Percentiles rank a stretch among this genome's conserved stretches.
Evolutionary conservation across 352 stramenopile species (phyloP).

Genomic region (Globisporangium acanthophoron): DNA sequence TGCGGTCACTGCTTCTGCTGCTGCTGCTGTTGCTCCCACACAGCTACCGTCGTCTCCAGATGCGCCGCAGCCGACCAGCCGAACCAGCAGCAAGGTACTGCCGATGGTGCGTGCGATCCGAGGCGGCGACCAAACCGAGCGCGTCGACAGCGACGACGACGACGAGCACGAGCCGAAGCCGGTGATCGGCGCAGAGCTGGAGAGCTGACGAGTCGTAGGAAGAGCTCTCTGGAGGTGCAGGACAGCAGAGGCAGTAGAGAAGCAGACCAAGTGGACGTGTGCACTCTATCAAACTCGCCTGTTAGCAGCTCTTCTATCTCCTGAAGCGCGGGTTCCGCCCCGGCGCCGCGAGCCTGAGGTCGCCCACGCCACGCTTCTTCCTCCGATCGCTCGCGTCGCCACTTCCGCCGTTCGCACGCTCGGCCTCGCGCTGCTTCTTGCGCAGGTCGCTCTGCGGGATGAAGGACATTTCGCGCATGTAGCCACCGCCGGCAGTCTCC

Average conservation of each 20-base stretch:
- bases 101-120: background rate
- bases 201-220: background rate
- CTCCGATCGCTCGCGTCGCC: conserved; percentile 31
- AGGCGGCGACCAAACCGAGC: background rate
- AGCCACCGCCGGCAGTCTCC: conserved; percentile 59
- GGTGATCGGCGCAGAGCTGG: background rate
- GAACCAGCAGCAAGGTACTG: background rate
- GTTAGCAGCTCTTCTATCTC: conserved; percentile 24
- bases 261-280: background rate
- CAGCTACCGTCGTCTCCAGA: background rate
- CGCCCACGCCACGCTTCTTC: conserved; percentile 77
- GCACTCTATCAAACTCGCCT: background rate
- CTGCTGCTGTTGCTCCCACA: too few species aligned
- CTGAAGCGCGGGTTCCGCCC: conserved; percentile 48
- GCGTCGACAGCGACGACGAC: background rate
- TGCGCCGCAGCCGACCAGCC: background rate
- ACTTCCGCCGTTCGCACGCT: conserved; percentile 11
- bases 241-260: too few species aligned
- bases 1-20: too few species aligned
- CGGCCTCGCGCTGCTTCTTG: conserved; percentile 52
- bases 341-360: conserved; percentile 58
- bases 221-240: too few species aligned
- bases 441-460: conserved; percentile 53
- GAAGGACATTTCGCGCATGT: conserved; percentile 83
- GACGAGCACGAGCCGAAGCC: background rate